Evolutionary conservation across 2,329 filamentous ascomycete genomes (phyloP), one percentile per base, ranked within the genome.

Genomic region (Aspergillus alliaceus): DNA sequence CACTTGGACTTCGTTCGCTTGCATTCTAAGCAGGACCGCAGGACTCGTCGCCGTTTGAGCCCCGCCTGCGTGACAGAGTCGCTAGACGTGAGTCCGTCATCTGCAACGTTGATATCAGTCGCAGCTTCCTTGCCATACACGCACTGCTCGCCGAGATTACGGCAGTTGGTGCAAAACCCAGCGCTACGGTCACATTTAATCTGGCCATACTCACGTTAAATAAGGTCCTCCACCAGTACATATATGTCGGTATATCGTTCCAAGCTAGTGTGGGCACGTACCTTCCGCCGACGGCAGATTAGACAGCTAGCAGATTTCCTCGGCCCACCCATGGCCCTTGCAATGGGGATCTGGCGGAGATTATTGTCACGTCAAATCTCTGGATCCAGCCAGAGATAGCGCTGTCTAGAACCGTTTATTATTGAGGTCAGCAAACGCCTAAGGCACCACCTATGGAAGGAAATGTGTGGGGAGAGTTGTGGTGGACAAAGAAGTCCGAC

Each of bases 1-100:
- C 51, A 53, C 31, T 53, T 53, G 12, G 44, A 39, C 20, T 53
- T 53, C 7, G 39, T 20, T 24, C 27, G 37, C n/a, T 53, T 53
- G 51, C 51, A 53, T 44, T 53, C 51, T 37, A 20, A 7, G 25
- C 51, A 53, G n/a, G 51, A 53, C 5, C 22, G 51, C 8, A 44
- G 37, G 51, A 44, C 44, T 6, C 51, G 51, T n/a, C 51, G 51
- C 18, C 51, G 37, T 11, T 35, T 44, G 4, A 53, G 27, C 12
- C 51, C 51, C 1, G 51, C 51, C 40, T 53, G 51, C 12, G 51
- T 53, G 3, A 44, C 35, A 5, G 35, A 20, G 8, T 39, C 35
- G 12, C 35, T 39, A 9, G 35, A 39, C 1, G 35, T 12, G 14
- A 18, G 35, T 39, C 35, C 35, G 5, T 39, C 35, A 4, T 39